Evolutionary conservation across 2,329 filamentous ascomycete genomes (phyloP).

Genomic region (Metarhizium guizhouense): DNA sequence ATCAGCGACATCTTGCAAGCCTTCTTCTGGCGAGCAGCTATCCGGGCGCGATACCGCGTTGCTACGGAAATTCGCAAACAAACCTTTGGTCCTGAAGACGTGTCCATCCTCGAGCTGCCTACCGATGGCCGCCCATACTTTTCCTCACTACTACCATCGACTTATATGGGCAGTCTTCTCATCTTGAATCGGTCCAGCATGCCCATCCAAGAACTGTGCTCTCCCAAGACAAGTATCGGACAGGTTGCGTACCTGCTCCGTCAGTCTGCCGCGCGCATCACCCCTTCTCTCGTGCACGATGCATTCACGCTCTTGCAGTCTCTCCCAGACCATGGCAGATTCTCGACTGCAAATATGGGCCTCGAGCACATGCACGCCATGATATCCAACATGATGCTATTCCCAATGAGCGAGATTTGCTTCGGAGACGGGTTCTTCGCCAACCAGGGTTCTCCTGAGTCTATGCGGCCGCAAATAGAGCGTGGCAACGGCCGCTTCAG

Average conservation of each 20-base stretch:
- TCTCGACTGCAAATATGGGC: conserved; percentile 16
- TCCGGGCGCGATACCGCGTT: conserved; percentile 24
- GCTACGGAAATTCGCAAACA: conserved; percentile 14
- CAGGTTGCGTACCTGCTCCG: conserved; percentile 16
- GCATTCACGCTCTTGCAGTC: conserved; percentile 18
- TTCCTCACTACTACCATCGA: conserved; percentile 17
- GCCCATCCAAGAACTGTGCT: conserved; percentile 17
- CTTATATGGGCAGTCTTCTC: conserved; percentile 20
- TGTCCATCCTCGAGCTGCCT: conserved; percentile 24
- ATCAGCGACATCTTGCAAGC: conserved; percentile 30
- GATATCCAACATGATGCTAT: conserved; percentile 22
- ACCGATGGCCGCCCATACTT: conserved; percentile 23
- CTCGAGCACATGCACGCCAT: conserved; percentile 19
- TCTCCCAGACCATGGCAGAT: conserved; percentile 16
- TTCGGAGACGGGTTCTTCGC: conserved; percentile 19
- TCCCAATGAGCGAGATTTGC: conserved; percentile 16
- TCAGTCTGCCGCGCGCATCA: conserved; percentile 16
- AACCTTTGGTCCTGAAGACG: conserved; percentile 12
- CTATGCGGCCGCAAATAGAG: conserved; percentile 19
- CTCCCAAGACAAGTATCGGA: conserved; percentile 15
- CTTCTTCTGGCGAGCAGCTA: conserved; percentile 28
- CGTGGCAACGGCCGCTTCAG: conserved; percentile 16
- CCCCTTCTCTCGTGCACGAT: conserved; percentile 18
- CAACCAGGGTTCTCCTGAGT: conserved; percentile 16
- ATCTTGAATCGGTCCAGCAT: conserved; percentile 19